phyloP scores from a whole-genome alignment of 495 filamentous ascomycete species.

The Hamigera avellanea region DNA sequence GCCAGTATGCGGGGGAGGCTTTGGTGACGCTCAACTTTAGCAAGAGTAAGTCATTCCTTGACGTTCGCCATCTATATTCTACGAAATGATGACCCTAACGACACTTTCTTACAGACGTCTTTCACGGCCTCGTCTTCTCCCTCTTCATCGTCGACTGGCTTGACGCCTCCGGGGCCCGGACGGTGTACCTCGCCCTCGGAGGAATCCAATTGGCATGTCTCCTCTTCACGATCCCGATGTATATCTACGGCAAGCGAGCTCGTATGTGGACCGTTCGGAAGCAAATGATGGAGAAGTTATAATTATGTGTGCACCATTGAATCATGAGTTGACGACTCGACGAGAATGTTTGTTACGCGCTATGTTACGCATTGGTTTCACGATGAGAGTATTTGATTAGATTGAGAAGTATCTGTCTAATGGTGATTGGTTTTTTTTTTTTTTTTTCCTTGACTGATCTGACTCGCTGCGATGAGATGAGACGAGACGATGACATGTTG shows the following conservation, averaged over 20 bases:
- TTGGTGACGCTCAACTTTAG: constrained; percentile 90
- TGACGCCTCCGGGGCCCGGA: constrained; percentile 58
- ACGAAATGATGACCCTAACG: too few species aligned
- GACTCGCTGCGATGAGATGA: too few species aligned
- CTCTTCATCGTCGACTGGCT: constrained; percentile 88
- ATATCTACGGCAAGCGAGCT: constrained; percentile 85
- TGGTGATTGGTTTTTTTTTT: too few species aligned
- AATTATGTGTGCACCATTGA: too few species aligned
- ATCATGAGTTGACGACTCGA: too few species aligned
- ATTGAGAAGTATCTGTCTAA: too few species aligned
- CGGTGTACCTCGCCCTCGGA: constrained; percentile 73
- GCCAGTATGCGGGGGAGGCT: constrained; percentile 90
- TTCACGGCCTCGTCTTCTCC: constrained; percentile 83
- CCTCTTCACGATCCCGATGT: constrained; percentile 78
- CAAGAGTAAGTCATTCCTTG: constrained; percentile 48
- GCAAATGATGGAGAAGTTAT: constrained; percentile 85
- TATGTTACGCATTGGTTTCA: too few species aligned
- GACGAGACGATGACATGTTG: too few species aligned
- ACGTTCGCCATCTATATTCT: too few species aligned
- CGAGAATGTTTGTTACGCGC: too few species aligned
- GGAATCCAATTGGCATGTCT: constrained; percentile 72
- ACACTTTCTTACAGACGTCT: constrained; percentile 45
- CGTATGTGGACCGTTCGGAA: constrained; percentile 94
- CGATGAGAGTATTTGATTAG: too few species aligned
- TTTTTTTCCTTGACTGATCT: too few species aligned